A percentile compares a stretch with the other conserved stretches of the same genome.
Conservation (phyloP, 768 basidiomycete genomes). For the Cystobasidium onofrii region DNA sequence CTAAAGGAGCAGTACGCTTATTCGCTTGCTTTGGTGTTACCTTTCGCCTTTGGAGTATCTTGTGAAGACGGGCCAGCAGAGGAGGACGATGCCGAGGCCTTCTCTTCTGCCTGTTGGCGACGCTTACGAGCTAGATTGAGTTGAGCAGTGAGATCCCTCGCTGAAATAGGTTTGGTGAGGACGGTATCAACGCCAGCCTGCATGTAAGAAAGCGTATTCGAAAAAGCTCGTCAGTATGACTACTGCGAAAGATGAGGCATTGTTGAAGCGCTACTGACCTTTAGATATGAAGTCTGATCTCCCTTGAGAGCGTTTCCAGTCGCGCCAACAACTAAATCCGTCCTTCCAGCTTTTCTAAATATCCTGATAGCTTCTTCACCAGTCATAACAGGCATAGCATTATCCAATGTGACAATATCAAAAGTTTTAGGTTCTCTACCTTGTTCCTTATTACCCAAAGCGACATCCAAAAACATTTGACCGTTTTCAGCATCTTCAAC, state of each 20-base stretch:
- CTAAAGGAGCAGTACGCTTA: no score
- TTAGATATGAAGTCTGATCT: slow-evolving; percentile 42
- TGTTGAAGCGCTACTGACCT: not conserved
- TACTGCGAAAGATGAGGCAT: no score
- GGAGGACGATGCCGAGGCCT: not conserved
- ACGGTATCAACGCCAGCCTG: slow-evolving; percentile 42
- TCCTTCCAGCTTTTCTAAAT: slow-evolving; percentile 58
- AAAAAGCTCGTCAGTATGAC: not conserved
- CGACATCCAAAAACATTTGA: slow-evolving; percentile 63
- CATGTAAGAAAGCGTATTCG: slow-evolving; percentile 29
- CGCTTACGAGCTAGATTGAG: slow-evolving; percentile 36
- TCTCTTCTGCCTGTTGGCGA: slow-evolving; percentile 21
- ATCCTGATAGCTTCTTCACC: slow-evolving; percentile 62
- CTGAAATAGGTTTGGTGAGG: slow-evolving; percentile 39
- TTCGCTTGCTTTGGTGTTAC: no score
- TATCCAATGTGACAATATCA: slow-evolving; percentile 56
- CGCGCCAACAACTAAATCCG: slow-evolving; percentile 62
- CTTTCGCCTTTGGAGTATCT: no score
- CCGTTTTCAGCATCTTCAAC: slow-evolving; percentile 82
- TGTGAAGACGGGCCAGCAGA: not conserved
- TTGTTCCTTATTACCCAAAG: slow-evolving; percentile 49
- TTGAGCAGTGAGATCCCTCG: slow-evolving; percentile 32
- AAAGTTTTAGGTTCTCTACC: slow-evolving; percentile 38
- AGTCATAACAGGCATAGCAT: slow-evolving; percentile 55
- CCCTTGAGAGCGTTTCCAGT: slow-evolving; percentile 52